Evolutionary conservation across 164 flowering plant genomes (phyloP).

Genomic region (Macadamia integrifolia): DNA sequence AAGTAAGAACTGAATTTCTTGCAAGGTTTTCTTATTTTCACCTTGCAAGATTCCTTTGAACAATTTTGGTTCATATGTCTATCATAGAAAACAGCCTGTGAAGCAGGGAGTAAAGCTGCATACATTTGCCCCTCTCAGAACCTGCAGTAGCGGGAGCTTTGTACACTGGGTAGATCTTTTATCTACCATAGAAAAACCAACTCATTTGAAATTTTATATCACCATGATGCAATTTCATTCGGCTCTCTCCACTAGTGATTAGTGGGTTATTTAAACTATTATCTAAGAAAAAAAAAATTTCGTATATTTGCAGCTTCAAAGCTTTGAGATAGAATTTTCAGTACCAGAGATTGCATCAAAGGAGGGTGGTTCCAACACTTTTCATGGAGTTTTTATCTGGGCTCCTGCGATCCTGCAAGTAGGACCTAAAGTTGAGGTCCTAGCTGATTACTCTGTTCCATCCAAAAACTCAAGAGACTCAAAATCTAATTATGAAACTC

Average conservation of each 20-base stretch:
- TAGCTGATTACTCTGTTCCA: conserved; percentile 59
- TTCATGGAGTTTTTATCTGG: conserved; percentile 88
- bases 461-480: conserved; percentile 23
- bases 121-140: no score
- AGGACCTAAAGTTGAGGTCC: conserved; percentile 85
- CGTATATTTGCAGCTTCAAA: conserved; percentile 56
- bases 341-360: conserved; percentile 59
- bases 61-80: no score
- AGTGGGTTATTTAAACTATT: background rate
- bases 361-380: conserved; percentile 85
- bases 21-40: background rate
- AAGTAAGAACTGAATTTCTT: background rate
- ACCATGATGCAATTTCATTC: background rate
- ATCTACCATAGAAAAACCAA: background rate
- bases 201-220: background rate
- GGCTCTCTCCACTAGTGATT: background rate
- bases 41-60: background rate
- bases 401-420: conserved; percentile 91
- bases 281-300: background rate
- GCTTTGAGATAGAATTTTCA: conserved; percentile 79
- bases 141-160: no score
- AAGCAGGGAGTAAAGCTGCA: no score
- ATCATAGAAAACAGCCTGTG: no score
- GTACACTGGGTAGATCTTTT: no score
- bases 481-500: conserved; percentile 23